Base-by-base conservation (phyloP, 345 rosid genomes). In the Euphorbia pulcherrima region DNA sequence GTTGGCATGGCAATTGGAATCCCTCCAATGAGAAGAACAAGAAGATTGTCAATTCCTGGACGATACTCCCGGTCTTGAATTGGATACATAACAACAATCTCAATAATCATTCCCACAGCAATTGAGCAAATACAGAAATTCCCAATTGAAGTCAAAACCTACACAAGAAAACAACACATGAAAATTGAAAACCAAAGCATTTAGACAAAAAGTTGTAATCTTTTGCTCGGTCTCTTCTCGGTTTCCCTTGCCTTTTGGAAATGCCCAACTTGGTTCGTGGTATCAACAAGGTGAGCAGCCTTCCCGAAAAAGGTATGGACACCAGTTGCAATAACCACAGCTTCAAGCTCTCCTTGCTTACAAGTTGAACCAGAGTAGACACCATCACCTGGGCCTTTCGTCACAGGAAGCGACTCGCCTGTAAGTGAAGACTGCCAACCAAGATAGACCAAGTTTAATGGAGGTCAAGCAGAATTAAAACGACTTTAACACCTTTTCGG, bases 1-100 rank as follows among this genome's bases (percentile, higher is more conserved):
- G 97, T 94, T 24, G 99, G 99, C 99, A 94, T 94, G 67, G 99
- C 99, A 74, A 94, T 94, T 7, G 99, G 99, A 78, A 94, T 94
- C 75, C 99, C 97, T 35, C 99, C 97, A 63, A 94, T 94, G 67
- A 94, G 92, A 64, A 94, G 95, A 28, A 94, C 99, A 75, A 94
- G 99, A 71, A 94, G 97, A 74, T 94, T 94, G 82, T 91, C 99
- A 57, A 91, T 94, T 65, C 99, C 99, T 73, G 99, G 96, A 53
- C 99, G 96, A 69, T 94, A 91, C 9, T 81, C 12, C 69, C 99
- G 84, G 64, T 85, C 90, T 87, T 94, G 99, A 71, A 94, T 94
- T 14, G 97, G 97, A 71, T 88, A 94, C 97, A 94, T 94, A 55
- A 94, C 99, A 23, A 94, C 66, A 71, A 94, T 84, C 83, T 94